Conservation (phyloP, 441 rosid genomes). For the Iberis amara region DNA sequence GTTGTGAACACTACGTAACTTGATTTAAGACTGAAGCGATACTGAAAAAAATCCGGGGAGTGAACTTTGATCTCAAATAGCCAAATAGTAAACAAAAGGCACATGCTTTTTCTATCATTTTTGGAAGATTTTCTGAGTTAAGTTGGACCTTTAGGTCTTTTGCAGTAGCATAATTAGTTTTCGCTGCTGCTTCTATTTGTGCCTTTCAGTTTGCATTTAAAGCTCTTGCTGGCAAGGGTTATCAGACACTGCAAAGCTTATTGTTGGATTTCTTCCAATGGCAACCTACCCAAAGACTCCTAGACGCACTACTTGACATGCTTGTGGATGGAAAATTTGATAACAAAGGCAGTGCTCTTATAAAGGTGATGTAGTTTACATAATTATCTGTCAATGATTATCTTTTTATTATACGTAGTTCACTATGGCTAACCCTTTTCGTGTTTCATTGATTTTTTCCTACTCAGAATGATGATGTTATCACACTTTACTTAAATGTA, state of each 20-base stretch:
- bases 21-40: constrained; percentile 13
- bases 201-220: constrained; percentile 75
- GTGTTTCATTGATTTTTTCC: constrained; percentile 30
- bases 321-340: constrained; percentile 97
- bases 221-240: constrained; percentile 95
- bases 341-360: constrained; percentile 53
- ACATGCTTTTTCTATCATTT: constrained; percentile 2
- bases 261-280: constrained; percentile 83
- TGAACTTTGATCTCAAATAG: constrained; percentile 17
- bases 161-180: constrained; percentile 19
- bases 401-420: constrained; percentile 13
- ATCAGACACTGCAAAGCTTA: constrained; percentile 90
- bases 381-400: constrained; percentile 19
- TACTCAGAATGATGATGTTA: constrained; percentile 94
- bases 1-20: constrained; percentile 9
- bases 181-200: constrained; percentile 18
- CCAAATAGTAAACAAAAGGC: constrained; percentile 10
- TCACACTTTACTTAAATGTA: constrained; percentile 82
- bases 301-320: constrained; percentile 92
- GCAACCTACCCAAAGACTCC: constrained; percentile 79
- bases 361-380: constrained; percentile 54
- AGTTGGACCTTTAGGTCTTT: constrained; percentile 9
- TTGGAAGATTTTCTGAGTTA: constrained; percentile 9
- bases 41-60: constrained; percentile 8
- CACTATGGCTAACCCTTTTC: constrained; percentile 28